These are phyloP conservation scores for Alternaria ventricosa DNA, from an alignment of 2,329 filamentous ascomycete species.

Conservation along the genomic window DNA sequence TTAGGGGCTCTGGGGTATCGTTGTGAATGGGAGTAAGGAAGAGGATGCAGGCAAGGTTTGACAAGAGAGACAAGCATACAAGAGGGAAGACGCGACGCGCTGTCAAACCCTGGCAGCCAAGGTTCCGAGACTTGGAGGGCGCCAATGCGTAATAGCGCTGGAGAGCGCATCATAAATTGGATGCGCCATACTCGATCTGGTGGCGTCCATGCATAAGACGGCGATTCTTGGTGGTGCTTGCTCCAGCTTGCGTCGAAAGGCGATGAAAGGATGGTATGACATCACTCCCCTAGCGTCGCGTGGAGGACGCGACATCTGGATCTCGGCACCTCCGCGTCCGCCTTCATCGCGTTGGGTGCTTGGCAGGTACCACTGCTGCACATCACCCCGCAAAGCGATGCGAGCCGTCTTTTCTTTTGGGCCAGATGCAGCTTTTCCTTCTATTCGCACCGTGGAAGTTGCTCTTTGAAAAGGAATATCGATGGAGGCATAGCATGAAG, in stretches of 20 bases:
- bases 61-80: conserved; percentile 1
- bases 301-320: background rate
- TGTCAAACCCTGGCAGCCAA: conserved; percentile 7
- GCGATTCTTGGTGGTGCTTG: conserved; percentile 17
- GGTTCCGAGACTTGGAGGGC: background rate
- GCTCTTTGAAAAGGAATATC: background rate
- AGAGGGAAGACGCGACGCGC: conserved; percentile 10
- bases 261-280: conserved; percentile 11
- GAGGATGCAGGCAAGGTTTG: background rate
- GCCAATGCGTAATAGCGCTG: conserved; percentile 5
- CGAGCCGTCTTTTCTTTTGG: background rate
- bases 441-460: background rate
- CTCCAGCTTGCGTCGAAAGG: conserved; percentile 1
- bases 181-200: conserved; percentile 9
- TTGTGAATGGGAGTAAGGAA: background rate
- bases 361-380: conserved; percentile 18
- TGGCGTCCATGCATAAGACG: conserved; percentile 13
- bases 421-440: background rate
- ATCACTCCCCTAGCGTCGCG: conserved; percentile 16
- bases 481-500: background rate
- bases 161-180: conserved; percentile 22
- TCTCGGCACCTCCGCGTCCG: background rate
- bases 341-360: conserved; percentile 8
- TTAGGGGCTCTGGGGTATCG: background rate
- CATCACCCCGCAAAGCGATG: background rate